phyloP scores from a whole-genome alignment of 495 filamentous ascomycete species.

The Mytilinidion resinicola region DNA sequence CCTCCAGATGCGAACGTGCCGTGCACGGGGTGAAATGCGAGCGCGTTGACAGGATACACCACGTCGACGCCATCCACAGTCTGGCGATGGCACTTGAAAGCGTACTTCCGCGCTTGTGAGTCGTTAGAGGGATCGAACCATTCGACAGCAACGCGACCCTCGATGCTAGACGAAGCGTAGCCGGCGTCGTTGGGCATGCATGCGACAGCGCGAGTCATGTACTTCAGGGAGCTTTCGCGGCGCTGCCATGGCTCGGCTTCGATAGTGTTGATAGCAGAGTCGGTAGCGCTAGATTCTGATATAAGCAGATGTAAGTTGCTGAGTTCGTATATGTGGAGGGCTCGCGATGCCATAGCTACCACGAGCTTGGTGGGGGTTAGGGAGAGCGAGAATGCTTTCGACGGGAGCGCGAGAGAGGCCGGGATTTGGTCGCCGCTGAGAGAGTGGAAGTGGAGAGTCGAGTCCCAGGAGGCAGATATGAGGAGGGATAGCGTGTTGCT shows the following conservation, averaged over 20 bases:
- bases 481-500: constrained; percentile 65
- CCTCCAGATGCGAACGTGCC: constrained; percentile 92
- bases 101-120: constrained; percentile 88
- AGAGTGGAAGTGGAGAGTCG: constrained; percentile 76
- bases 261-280: constrained; percentile 38
- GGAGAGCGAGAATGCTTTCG: constrained; percentile 82
- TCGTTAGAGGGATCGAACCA: constrained; percentile 87
- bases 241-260: constrained; percentile 78
- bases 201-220: constrained; percentile 87
- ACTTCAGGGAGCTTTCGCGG: constrained; percentile 86
- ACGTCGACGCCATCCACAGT: constrained; percentile 63
- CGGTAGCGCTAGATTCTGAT: constrained; percentile 40
- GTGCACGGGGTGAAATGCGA: constrained; percentile 84
- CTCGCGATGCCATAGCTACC: constrained; percentile 89
- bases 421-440: constrained; percentile 39
- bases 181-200: constrained; percentile 95
- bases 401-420: constrained; percentile 60
- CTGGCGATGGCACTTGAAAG: constrained; percentile 96
- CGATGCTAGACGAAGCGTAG: constrained; percentile 82
- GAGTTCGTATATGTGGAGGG: constrained; percentile 89
- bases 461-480: constrained; percentile 90
- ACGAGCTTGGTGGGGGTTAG: constrained; percentile 77
- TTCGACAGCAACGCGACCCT: constrained; percentile 90
- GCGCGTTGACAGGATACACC: constrained; percentile 90
- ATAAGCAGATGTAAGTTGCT: constrained; percentile 52